phyloP scores from a whole-genome alignment of 352 stramenopile genomes.

The Pelagophyceae sp. region DNA sequence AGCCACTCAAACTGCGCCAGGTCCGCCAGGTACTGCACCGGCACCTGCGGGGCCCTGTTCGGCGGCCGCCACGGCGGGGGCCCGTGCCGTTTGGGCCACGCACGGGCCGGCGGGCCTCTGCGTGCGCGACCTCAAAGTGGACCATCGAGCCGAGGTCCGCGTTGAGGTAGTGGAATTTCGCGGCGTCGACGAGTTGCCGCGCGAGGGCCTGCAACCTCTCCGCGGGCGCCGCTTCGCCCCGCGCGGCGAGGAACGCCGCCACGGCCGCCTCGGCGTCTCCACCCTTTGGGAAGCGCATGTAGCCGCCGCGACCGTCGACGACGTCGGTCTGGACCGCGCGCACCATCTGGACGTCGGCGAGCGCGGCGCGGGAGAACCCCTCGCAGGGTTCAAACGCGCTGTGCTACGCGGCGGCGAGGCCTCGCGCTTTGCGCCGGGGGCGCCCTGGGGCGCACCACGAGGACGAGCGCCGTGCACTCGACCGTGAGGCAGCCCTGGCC shows the following conservation, averaged over 20 bases:
- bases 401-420: too few species aligned
- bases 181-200: neutral
- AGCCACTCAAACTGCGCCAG: neutral
- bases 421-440: neutral
- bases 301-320: too few species aligned
- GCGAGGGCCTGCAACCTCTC: neutral
- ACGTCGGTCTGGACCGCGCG: neutral
- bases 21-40: neutral
- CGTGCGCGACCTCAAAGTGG: slow-evolving; percentile 2
- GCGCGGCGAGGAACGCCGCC: neutral
- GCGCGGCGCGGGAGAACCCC: neutral
- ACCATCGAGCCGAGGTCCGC: neutral
- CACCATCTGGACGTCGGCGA: neutral
- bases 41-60: too few species aligned
- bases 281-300: too few species aligned
- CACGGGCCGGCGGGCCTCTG: neutral
- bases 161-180: neutral
- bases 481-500: neutral
- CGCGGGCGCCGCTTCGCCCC: neutral
- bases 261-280: neutral
- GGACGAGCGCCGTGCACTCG: slow-evolving; percentile 3
- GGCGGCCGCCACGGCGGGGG: too few species aligned
- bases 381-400: too few species aligned
- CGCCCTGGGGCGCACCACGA: neutral
- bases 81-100: neutral